Base-by-base conservation (phyloP, 441 rosid species). In the Erysimum cheiri region DNA sequence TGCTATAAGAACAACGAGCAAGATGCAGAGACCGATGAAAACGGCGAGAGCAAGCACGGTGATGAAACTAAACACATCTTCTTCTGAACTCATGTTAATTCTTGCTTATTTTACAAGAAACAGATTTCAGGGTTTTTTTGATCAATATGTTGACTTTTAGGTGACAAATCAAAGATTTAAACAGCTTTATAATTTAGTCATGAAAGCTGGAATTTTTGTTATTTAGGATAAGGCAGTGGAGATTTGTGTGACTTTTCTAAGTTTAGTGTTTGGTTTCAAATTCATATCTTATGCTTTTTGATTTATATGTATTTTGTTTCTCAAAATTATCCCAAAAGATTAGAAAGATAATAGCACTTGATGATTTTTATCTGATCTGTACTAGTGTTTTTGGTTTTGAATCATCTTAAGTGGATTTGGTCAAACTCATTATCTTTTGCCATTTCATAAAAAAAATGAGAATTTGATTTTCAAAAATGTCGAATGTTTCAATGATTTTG, bases 11-110 rank as follows among this genome's bases (percentile, higher is more conserved):
- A 71, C 53, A 43, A 67, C 13, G 32, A 77, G 53, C 24, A 70
- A 49, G 69, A 77, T 52, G 65, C 73, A 60, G 33, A 77, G 52
- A 29, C 72, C 73, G 14, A 77, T 70, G 65, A 71, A 60, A 8
- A 71, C 40, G 12, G 64, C 66, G 15, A 77, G 60, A 9, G 64
- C 56, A 54, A 77, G 69, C 15, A 71, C 47, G 49, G 70, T 67
- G 17, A 71, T 47, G 64, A 77, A 55, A 77, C 36, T 53, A 17
- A 66, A 33, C 72, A 65, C 47, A 44, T 77, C 65, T 17, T 76
- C 73, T 60, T 70, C 72, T 40, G 80, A 71, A 41, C 29, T 71
- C 76, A 76, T 76, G 17, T 6, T 64, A 19, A 28, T 39, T 37
- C 19, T 59, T 33, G 4, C 29, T 36, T 54, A 31, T 31, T 5